These are phyloP conservation scores for Aspergillus olivimuriae DNA, from an alignment of 495 filamentous ascomycete species.

Conservation along the genomic window DNA sequence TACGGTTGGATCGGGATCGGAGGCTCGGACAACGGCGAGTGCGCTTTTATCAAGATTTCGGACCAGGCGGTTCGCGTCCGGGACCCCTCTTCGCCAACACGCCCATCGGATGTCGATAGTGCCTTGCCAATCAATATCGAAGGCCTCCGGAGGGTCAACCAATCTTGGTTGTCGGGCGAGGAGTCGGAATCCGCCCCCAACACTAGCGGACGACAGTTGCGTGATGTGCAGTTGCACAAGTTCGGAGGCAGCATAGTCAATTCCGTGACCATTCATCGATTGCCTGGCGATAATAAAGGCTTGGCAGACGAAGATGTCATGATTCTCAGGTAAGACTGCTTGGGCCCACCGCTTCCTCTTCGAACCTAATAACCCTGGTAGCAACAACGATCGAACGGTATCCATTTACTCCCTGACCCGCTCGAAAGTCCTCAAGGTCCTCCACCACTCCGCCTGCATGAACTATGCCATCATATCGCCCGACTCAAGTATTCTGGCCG, in stretches of 20 bases:
- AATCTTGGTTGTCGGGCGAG: constrained; percentile 16
- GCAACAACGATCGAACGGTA: constrained; percentile 87
- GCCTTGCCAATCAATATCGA: constrained; percentile 54
- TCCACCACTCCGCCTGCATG: constrained; percentile 72
- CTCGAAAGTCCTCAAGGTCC: constrained; percentile 52
- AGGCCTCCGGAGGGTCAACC: constrained; percentile 23
- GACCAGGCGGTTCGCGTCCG: constrained; percentile 26
- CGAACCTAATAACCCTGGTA: constrained; percentile 20
- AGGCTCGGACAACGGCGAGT: constrained; percentile 73
- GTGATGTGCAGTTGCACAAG: constrained; percentile 46
- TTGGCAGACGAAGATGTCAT: constrained; percentile 54
- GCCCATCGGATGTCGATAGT: constrained; percentile 51
- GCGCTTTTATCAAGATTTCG: constrained; percentile 65
- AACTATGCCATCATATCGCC: constrained; percentile 92
- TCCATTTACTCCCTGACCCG: constrained; percentile 67
- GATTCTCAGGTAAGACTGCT: constrained; percentile 49
- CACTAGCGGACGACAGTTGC: constrained; percentile 25
- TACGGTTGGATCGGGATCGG: constrained; percentile 88
- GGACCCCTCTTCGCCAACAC: constrained; percentile 21
- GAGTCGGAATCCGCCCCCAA: constrained; percentile 24
- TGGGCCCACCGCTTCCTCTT: neutral
- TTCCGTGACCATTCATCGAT: constrained; percentile 61
- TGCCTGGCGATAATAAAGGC: constrained; percentile 41
- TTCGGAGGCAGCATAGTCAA: constrained; percentile 60
- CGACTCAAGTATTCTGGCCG: constrained; percentile 71